Evolutionary conservation across 345 rosid species (phyloP).

Genomic region (Cardamine resedifolia): DNA sequence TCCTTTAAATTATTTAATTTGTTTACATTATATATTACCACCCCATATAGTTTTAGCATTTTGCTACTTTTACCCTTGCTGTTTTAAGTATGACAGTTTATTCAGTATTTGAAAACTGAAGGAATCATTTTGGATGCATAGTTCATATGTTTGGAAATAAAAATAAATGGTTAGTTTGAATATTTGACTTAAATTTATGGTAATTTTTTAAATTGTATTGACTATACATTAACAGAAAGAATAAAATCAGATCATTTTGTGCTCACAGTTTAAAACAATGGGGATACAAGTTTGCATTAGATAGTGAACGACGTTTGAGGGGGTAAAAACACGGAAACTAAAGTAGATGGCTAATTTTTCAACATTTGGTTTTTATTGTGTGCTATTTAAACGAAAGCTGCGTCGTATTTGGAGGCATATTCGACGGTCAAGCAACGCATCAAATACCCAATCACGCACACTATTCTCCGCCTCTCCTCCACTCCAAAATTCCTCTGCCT

Average conservation of each 20-base stretch:
- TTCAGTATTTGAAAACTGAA: no score
- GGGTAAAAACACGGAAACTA: neutral
- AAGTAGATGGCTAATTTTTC: neutral
- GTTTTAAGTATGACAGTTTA: neutral
- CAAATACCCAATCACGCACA: conserved; percentile 12
- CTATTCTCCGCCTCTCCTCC: conserved; percentile 27
- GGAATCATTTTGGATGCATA: neutral
- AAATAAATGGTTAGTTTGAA: neutral
- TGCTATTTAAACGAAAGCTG: conserved; percentile 10
- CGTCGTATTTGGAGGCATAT: conserved; percentile 26
- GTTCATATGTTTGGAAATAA: neutral
- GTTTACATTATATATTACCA: neutral
- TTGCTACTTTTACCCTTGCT: neutral
- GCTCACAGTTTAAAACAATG: neutral
- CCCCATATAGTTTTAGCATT: neutral
- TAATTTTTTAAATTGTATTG: neutral
- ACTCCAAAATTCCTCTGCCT: neutral
- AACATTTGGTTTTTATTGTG: neutral
- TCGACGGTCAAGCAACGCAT: conserved; percentile 30
- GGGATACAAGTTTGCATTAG: neutral
- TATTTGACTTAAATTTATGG: neutral
- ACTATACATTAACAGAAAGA: no score
- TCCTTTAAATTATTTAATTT: neutral
- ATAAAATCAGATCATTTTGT: neutral
- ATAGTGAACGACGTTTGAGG: neutral